Percentiles rank a stretch among this genome's conserved stretches.
Evolutionary conservation across 768 basidiomycete species (phyloP).

Genomic region (Cyathus striatus): DNA sequence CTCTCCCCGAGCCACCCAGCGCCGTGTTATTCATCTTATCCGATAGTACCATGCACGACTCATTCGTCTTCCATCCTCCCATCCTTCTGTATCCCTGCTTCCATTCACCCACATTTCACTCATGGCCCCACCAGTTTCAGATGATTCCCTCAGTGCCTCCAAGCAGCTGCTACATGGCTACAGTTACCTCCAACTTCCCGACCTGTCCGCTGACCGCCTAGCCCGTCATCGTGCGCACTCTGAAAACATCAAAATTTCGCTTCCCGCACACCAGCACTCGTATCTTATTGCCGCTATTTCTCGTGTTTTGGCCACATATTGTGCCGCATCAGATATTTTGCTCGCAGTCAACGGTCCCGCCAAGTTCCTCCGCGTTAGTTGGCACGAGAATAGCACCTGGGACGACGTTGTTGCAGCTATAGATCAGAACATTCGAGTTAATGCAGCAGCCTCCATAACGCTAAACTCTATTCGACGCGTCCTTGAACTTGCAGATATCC

Average conservation of each 20-base stretch:
- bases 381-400: conserved; percentile 18
- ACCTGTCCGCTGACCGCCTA: conserved; percentile 20
- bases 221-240: conserved; percentile 9
- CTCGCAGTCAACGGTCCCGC: conserved; percentile 13
- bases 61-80: no score
- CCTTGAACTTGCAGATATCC: conserved; percentile 17
- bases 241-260: conserved; percentile 4
- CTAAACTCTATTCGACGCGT: conserved; percentile 7
- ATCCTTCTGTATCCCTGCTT: neutral
- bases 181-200: conserved; percentile 23
- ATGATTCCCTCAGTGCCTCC: neutral
- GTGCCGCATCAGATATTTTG: conserved; percentile 21
- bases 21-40: no score
- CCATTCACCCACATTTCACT: neutral
- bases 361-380: conserved; percentile 16
- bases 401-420: no score
- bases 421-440: conserved; percentile 8
- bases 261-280: conserved; percentile 2
- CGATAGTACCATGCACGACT: no score
- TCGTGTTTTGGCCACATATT: conserved; percentile 23
- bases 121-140: neutral
- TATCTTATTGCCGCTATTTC: conserved; percentile 16
- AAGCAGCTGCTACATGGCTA: conserved; percentile 18
- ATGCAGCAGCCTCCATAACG: neutral
- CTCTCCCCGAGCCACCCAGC: no score